phyloP scores from a whole-genome alignment of 2,329 filamentous ascomycete genomes.

The Xylaria polymorpha region DNA sequence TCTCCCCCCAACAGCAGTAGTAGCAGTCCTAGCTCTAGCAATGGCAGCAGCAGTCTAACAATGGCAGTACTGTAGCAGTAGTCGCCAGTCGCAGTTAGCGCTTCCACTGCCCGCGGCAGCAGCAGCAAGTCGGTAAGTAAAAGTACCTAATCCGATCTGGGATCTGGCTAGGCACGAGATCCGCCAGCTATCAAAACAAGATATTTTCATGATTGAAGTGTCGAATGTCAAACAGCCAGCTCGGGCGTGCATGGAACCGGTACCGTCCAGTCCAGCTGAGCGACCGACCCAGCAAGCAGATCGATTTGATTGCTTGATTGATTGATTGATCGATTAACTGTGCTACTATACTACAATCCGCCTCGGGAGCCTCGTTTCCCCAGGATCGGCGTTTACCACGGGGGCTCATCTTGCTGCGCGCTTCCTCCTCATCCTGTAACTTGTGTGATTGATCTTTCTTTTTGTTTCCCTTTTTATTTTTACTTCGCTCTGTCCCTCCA shows the following conservation, averaged over 20 bases:
- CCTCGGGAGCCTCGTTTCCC: constrained; percentile 39
- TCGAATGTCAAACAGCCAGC: constrained; percentile 35
- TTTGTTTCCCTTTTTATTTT: constrained; percentile 30
- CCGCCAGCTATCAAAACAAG: constrained; percentile 8
- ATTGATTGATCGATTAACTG: not conserved
- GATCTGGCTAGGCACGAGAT: constrained; percentile 1
- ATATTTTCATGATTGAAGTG: constrained; percentile 29
- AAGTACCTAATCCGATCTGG: not conserved
- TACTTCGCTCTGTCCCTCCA: constrained; percentile 20
- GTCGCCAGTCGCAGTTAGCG: not conserved
- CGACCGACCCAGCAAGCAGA: not conserved
- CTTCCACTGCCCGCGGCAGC: not conserved
- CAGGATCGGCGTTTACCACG: constrained; percentile 26
- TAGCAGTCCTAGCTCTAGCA: not conserved
- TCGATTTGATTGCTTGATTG: not conserved
- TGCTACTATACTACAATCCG: constrained; percentile 1
- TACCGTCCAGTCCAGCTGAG: constrained; percentile 4
- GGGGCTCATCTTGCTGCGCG: constrained; percentile 11
- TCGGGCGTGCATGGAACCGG: constrained; percentile 28
- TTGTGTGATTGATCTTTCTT: constrained; percentile 8
- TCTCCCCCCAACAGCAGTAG: not conserved
- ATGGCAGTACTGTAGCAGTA: not conserved
- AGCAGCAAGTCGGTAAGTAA: not conserved
- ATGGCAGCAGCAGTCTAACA: not conserved
- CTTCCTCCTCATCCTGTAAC: not conserved